phyloP scores from a whole-genome alignment of 805 yeast species.

The Metschnikowia matae region DNA sequence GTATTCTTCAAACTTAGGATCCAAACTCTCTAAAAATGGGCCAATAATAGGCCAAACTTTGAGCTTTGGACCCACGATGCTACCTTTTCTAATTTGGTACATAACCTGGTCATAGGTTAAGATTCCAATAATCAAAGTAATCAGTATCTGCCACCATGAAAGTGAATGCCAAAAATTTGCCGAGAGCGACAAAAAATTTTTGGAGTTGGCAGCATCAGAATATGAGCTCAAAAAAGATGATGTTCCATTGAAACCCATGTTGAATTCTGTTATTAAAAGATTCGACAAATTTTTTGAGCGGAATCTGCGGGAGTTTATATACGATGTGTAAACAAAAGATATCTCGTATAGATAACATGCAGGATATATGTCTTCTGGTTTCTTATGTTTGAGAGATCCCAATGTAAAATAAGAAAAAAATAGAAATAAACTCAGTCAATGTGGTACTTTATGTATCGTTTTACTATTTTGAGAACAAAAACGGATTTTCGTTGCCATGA shows the following conservation, averaged over 20 bases:
- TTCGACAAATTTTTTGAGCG: slow-evolving; percentile 1
- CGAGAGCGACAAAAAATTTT: neutral
- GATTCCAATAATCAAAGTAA: slow-evolving; percentile 44
- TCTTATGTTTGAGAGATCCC: neutral
- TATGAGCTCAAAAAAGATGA: neutral
- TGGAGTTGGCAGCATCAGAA: neutral
- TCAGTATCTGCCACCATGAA: slow-evolving; percentile 52
- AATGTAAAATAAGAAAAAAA: no score
- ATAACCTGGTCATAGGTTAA: slow-evolving; percentile 70
- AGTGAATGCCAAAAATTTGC: slow-evolving; percentile 19
- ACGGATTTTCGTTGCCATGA: neutral
- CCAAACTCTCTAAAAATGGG: slow-evolving; percentile 88
- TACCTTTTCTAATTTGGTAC: slow-evolving; percentile 77
- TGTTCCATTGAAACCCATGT: slow-evolving; percentile 1
- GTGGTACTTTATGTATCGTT: neutral
- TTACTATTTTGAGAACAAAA: neutral
- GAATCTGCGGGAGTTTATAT: slow-evolving; percentile 4
- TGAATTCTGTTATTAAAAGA: neutral
- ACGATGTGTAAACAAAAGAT: slow-evolving; percentile 3
- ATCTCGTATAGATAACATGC: slow-evolving; percentile 2
- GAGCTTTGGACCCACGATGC: slow-evolving; percentile 83
- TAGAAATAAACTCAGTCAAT: no score
- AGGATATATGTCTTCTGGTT: neutral
- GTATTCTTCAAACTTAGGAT: slow-evolving; percentile 94
- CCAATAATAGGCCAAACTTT: slow-evolving; percentile 96